Base-by-base conservation (phyloP, 228 moss, liverwort and hornwort genomes). In the Sphagnum fallax region DNA sequence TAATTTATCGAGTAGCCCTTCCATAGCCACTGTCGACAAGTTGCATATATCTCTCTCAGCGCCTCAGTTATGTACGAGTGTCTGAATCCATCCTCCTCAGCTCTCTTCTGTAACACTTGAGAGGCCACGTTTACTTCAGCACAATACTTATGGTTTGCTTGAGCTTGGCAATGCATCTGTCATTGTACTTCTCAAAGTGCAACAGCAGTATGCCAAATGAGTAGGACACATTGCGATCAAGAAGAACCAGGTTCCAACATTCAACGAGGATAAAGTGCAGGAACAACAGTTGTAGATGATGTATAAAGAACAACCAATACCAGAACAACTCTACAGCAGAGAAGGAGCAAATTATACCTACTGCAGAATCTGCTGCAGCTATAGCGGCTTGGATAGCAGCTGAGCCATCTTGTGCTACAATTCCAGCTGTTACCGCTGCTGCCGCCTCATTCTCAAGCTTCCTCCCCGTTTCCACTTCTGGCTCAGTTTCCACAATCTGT, bases 31-130 rank as follows among this genome's bases (percentile, higher is more conserved):
- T 71, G 70, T 61, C 82, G 78, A 66, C 80, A 83, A 12, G 87
- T 91, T 9, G 84, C 89, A 70, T 91, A 97, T 14, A 97, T 93
- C 48, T 86, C 77, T 52, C 75, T 75, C 47, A 97, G 80, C 74
- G 83, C 83, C 62, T 76, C 84, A 73, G 82, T 73, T 13, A 93
- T 90, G 48, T 65, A 81, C 5, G 91, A 86, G 4, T 74, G 76
- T 50, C 66, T 79, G 61, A 59, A 14, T 49, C 14, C 15, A 62
- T 15, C 11, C 14, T 51, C 49, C 51, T 52, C 52, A 50, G 63
- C 81, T 62, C 71, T 79, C 62, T 65, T 63, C 84, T 79, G 78
- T 66, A 12, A 55, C 8, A 55, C 55, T 55, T 12, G 55, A 55
- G 12, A 12, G 55, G 12, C 55, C 32, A 47, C 65, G 47, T 50